phyloP scores from a whole-genome alignment of 73 alveolate genomes.

The Uronychia setigera region DNA sequence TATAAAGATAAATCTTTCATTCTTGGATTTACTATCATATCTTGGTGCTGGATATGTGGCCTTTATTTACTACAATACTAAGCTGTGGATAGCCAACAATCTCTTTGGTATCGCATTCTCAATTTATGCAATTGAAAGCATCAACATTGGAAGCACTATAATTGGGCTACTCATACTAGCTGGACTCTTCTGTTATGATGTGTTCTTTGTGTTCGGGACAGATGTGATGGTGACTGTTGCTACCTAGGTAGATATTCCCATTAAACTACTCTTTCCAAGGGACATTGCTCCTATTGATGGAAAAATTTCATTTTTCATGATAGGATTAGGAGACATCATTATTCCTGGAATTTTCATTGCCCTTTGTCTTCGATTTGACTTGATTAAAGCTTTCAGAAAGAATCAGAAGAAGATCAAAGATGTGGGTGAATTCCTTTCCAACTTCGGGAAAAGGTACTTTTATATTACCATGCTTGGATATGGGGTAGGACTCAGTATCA shows the following conservation, averaged over 20 bases:
- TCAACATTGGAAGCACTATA: slow-evolving; percentile 69
- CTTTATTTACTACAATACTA: not conserved
- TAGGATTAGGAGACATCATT: slow-evolving; percentile 98
- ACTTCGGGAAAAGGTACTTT: slow-evolving; percentile 65
- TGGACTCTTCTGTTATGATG: slow-evolving; percentile 93
- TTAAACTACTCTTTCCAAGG: slow-evolving; percentile 91
- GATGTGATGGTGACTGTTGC: slow-evolving; percentile 99
- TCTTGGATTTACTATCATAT: not conserved
- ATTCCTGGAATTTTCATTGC: slow-evolving; percentile 97
- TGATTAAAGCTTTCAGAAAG: slow-evolving; percentile 18
- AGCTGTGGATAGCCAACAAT: slow-evolving; percentile 49
- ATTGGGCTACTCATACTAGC: slow-evolving; percentile 79
- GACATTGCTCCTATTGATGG: slow-evolving; percentile 65
- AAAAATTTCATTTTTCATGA: slow-evolving; percentile 76
- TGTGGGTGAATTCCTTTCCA: not conserved
- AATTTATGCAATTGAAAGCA: slow-evolving; percentile 73
- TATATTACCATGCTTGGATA: slow-evolving; percentile 82
- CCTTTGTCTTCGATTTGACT: slow-evolving; percentile 88
- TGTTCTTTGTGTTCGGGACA: slow-evolving; percentile 97
- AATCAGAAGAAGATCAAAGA: not conserved
- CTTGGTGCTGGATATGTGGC: not conserved
- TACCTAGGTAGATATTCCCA: slow-evolving; percentile 93
- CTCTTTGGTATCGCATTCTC: slow-evolving; percentile 87
- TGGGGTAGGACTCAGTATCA: slow-evolving; percentile 82
- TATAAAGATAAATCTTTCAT: not conserved